Evolutionary conservation across 2,329 filamentous ascomycete genomes (phyloP), one percentile per base, ranked within the genome.

Genomic region (Claviceps arundinis): DNA sequence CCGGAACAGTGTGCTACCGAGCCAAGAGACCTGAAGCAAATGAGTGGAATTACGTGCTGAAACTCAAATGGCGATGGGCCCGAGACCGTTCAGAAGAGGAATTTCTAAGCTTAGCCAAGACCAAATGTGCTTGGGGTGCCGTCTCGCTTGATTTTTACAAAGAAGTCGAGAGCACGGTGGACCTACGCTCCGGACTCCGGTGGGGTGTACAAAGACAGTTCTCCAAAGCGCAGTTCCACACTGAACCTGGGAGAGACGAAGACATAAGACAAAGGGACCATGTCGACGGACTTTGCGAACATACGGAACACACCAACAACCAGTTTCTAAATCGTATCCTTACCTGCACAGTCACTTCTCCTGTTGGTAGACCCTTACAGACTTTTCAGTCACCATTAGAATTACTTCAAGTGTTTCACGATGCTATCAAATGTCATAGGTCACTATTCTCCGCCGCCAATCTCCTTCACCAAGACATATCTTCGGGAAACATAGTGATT

Each of bases 11-110:
- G 53, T 68, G 63, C 52, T 66, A 67, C 52, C 58, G 61, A 30
- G 61, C 61, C 44, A 63, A 53, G 57, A 54, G 24, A 24, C 53
- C 56, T 40, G 52, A 50, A 48, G 63, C 62, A 4, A 46, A 55
- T 54, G 52, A 37, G 56, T 67, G 61, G 61, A 49, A 57, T 47
- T 59, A 58, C 52, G 59, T 61, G 50, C 40, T 67, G 24, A 67
- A 67, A 50, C 64, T 64, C 52, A 65, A 63, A 52, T 67, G 64
- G 65, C 64, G 64, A 19, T 63, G 59, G 61, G 60, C 56, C 4
- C 59, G 57, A 45, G 55, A 60, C 0, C 61, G 59, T 52, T 56
- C 61, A 1, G 66, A 69, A 54, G 57, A 64, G 24, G 62, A 67
- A 56, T 58, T 68, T 52, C 56, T 68, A 22, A 59, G 53, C 38